Conservation (phyloP, 2,329 filamentous ascomycete species). For the Pseudopyrenochaeta lycopersici region DNA sequence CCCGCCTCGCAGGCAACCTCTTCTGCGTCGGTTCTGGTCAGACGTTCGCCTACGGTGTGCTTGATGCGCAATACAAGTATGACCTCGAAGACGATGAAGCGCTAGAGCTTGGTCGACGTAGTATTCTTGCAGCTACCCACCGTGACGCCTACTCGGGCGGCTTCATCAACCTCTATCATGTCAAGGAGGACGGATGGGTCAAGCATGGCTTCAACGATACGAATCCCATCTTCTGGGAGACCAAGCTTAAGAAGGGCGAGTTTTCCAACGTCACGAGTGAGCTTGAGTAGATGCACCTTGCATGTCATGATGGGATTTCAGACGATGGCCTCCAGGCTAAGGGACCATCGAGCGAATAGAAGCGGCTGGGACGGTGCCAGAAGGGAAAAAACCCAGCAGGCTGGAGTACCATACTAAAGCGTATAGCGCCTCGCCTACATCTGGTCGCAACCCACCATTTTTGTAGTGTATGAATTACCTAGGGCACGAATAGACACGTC, state of each 20-base stretch:
- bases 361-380: no score
- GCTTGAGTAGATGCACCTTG: slow-evolving; percentile 60
- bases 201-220: slow-evolving; percentile 98
- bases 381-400: no score
- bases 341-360: no score
- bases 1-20: slow-evolving; percentile 88
- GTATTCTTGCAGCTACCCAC: slow-evolving; percentile 95
- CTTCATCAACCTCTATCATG: slow-evolving; percentile 98
- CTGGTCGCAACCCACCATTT: not conserved
- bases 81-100: slow-evolving; percentile 88
- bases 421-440: no score
- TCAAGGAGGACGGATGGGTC: slow-evolving; percentile 98
- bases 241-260: slow-evolving; percentile 97
- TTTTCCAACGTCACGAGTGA: slow-evolving; percentile 93
- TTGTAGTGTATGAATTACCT: slow-evolving; percentile 1
- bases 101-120: slow-evolving; percentile 86
- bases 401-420: no score
- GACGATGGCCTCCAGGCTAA: no score
- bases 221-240: slow-evolving; percentile 99
- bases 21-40: slow-evolving; percentile 99
- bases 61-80: slow-evolving; percentile 94
- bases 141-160: slow-evolving; percentile 98
- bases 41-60: slow-evolving; percentile 97
- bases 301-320: no score
- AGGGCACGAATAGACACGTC: slow-evolving; percentile 14